Conservation (phyloP, 139 green algal species). For the Dunaliella primolecta region DNA sequence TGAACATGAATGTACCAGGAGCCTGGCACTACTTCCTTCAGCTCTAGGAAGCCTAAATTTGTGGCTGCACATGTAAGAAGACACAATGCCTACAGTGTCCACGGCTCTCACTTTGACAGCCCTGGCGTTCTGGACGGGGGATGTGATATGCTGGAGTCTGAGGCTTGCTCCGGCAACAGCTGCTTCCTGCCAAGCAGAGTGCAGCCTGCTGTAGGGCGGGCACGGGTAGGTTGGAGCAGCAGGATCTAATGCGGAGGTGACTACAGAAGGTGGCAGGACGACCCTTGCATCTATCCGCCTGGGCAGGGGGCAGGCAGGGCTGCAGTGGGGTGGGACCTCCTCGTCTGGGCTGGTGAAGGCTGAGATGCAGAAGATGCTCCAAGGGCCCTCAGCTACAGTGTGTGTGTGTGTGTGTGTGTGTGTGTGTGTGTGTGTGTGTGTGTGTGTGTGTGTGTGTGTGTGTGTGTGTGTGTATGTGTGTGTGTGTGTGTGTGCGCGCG, state of each 20-base stretch:
- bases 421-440: background rate
- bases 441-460: background rate
- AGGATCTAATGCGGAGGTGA: no score
- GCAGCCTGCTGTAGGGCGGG: background rate
- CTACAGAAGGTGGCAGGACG: background rate
- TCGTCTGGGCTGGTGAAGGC: background rate
- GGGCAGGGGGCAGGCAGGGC: background rate
- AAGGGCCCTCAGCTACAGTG: background rate
- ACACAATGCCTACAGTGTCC: no score
- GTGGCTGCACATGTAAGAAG: no score
- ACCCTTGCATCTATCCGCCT: background rate
- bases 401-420: no score
- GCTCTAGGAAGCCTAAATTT: no score
- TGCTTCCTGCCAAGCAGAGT: background rate
- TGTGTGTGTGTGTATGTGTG: background rate
- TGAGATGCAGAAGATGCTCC: constrained; percentile 7
- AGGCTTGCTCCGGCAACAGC: background rate
- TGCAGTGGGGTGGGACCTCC: background rate
- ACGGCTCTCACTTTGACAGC: background rate
- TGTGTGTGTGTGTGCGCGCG: background rate
- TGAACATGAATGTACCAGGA: no score
- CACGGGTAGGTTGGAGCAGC: no score
- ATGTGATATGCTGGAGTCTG: background rate
- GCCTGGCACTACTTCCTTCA: no score
- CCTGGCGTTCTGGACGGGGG: background rate